Evolutionary conservation across 1,284 basidiomycete genomes (phyloP), one percentile per base, ranked within the genome.

Genomic region (Ganoderma lucidum): DNA sequence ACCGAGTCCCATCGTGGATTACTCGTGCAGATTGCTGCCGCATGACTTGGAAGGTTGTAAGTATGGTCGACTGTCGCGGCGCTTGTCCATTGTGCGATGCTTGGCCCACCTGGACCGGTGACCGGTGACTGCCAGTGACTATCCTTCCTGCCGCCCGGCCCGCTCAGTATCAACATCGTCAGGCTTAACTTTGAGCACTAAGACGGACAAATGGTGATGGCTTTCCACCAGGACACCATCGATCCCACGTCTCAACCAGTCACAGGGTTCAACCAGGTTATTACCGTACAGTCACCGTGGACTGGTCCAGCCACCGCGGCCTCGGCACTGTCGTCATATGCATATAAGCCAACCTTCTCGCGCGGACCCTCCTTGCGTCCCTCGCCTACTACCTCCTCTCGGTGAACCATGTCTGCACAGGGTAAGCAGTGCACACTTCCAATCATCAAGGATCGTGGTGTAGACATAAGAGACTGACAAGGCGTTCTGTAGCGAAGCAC

Each of bases 401-500:
- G 15, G 62, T 44, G 15, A 51, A 56, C 55, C 39, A 76, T 77
- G 75, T 75, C 75, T 60, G 66, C 75, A 51, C 74, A 75, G 64
- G 72, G 77, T 77, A 61, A 71, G 74, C 65, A n/a, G n/a, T n/a
- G n/a, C n/a, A 23, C 23, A 0, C 42, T 6, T 1, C 14, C 14
- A 9, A 19, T 2, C 8, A 15, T 5, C 23, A 12, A 14, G 3
- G n/a, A 14, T 3, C 28, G 8, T 6, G 15, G 14, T 51, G 28
- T 6, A 37, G 23, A 42, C 10, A 12, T 4, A 4, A 8, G 30
- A 12, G 8, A n/a, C 28, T 70, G 56, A 67, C 42, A 64, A 70
- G 37, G 28, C 3, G 44, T 8, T 45, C 42, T 10, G 19, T 70
- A 84, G 85, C 84, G 72, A 96, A 96, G 76, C 95, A 96, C 82